These are phyloP conservation scores for Takashimella tepidaria DNA, from an alignment of 1,284 basidiomycete genomes.

Conservation along the genomic window DNA sequence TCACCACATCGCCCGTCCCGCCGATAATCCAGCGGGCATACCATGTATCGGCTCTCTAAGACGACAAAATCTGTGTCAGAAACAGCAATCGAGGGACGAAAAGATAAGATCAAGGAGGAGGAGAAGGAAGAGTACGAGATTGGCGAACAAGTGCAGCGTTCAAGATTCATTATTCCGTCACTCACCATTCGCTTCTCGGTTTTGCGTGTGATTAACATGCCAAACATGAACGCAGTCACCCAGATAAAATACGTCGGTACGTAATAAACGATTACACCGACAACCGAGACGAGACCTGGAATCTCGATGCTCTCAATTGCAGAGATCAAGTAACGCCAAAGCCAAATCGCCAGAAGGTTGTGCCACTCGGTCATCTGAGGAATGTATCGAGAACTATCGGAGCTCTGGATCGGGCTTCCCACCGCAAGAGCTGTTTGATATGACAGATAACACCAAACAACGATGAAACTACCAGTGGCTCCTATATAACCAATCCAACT, in stretches of 20 bases:
- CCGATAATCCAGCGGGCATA: background rate
- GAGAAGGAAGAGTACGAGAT: no score
- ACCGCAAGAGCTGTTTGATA: conserved; percentile 24
- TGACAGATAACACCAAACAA: conserved; percentile 23
- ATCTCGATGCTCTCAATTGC: conserved; percentile 25
- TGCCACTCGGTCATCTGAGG: conserved; percentile 31
- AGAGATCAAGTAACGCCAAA: conserved; percentile 29
- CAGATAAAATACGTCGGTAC: conserved; percentile 36
- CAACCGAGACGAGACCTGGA: conserved; percentile 27
- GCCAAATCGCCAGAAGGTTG: conserved; percentile 36
- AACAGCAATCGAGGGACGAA: no score
- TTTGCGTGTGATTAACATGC: conserved; percentile 33
- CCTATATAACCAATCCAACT: conserved; percentile 35
- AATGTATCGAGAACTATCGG: conserved; percentile 13
- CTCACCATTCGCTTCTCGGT: conserved; percentile 25
- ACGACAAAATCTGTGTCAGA: no score
- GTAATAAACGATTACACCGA: conserved; percentile 24
- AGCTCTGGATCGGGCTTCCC: conserved; percentile 10
- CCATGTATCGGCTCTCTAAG: background rate
- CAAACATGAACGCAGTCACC: conserved; percentile 28
- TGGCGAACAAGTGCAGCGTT: no score
- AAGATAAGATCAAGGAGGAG: no score
- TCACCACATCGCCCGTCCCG: background rate
- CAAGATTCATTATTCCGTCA: no score
- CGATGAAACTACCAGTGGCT: conserved; percentile 18